Conservation (phyloP, 2,329 filamentous ascomycete genomes). For the Fusarium pseudograminearum region DNA sequence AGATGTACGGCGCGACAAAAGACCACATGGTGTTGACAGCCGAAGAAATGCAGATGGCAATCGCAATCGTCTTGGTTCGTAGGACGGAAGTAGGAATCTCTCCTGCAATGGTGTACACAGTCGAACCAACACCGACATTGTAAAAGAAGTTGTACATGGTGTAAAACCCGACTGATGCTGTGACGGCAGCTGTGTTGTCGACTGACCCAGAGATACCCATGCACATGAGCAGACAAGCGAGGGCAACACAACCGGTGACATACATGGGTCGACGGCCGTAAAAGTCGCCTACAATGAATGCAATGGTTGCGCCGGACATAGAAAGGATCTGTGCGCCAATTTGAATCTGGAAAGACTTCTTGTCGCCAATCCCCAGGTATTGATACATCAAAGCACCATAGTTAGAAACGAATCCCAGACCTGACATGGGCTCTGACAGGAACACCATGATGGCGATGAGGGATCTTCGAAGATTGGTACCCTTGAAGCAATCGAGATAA, state of each 20-base stretch:
- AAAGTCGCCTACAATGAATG: conserved; percentile 45
- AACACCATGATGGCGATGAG: conserved; percentile 58
- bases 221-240: conserved; percentile 43
- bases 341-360: conserved; percentile 47
- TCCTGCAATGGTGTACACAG: conserved; percentile 57
- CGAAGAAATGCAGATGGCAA: conserved; percentile 58
- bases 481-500: conserved; percentile 60
- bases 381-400: conserved; percentile 56
- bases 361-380: conserved; percentile 45
- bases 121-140: conserved; percentile 57
- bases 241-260: conserved; percentile 41
- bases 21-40: conserved; percentile 57
- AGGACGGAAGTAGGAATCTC: conserved; percentile 59
- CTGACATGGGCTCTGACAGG: conserved; percentile 59
- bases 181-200: conserved; percentile 40
- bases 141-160: conserved; percentile 57
- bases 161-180: conserved; percentile 51
- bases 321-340: conserved; percentile 50
- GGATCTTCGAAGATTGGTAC: conserved; percentile 57
- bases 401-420: conserved; percentile 58
- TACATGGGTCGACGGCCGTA: conserved; percentile 50
- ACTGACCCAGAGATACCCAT: conserved; percentile 48
- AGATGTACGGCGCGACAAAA: conserved; percentile 61
- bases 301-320: conserved; percentile 47
- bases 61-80: conserved; percentile 58